These are phyloP conservation scores for Cichorium intybus DNA, from an alignment of 140 eudicot genomes.

Conservation along the genomic window DNA sequence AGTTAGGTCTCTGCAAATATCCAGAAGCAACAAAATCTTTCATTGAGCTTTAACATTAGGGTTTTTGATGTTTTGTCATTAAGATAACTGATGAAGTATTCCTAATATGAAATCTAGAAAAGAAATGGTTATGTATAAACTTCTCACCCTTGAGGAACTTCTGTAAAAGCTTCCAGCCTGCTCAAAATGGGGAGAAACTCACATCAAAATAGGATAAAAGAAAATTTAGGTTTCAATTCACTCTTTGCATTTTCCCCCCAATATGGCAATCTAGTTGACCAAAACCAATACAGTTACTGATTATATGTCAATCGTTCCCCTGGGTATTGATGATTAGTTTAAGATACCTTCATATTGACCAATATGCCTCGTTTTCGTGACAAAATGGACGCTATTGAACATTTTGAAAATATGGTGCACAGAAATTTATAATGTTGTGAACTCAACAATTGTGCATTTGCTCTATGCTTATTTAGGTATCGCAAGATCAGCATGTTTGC, in stretches of 20 bases:
- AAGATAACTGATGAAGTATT: too few species aligned
- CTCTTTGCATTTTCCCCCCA: background rate
- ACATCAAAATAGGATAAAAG: background rate
- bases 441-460: background rate
- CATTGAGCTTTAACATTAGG: too few species aligned
- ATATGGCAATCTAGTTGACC: background rate
- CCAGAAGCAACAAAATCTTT: conserved; percentile 12
- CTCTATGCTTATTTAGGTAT: background rate
- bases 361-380: background rate
- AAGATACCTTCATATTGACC: background rate
- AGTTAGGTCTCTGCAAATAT: conserved; percentile 50
- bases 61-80: too few species aligned
- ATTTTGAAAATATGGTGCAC: background rate
- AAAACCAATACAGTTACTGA: background rate
- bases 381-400: conserved; percentile 5
- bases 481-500: background rate
- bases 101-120: background rate
- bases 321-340: conserved; percentile 1
- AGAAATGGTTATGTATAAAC: background rate
- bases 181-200: conserved; percentile 17
- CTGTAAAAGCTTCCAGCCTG: conserved; percentile 52
- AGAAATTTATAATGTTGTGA: too few species aligned
- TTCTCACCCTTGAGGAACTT: conserved; percentile 61
- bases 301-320: conserved; percentile 1
- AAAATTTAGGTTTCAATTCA: background rate